phyloP scores from a whole-genome alignment of 805 yeast genomes.

The Nakazawaea ambrosiae region DNA sequence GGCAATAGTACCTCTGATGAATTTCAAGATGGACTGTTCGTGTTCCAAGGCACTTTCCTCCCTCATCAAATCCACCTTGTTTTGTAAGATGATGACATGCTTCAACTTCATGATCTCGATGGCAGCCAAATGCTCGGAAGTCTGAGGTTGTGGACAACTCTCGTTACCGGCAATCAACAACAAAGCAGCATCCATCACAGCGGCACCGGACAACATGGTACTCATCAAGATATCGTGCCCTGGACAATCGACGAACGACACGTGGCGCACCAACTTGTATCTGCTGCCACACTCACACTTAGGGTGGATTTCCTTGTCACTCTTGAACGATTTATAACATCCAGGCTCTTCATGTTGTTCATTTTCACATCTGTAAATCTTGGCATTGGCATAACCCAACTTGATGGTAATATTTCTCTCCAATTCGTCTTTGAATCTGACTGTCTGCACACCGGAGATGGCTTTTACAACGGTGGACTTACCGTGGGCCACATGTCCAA shows the following conservation, averaged over 20 bases:
- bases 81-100: slow-evolving; percentile 93
- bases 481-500: slow-evolving; percentile 96
- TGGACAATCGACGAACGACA: slow-evolving; percentile 97
- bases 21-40: slow-evolving; percentile 83
- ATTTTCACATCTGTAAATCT: slow-evolving; percentile 88
- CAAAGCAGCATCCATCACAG: slow-evolving; percentile 99
- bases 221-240: slow-evolving; percentile 99
- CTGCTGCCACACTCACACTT: slow-evolving; percentile 88
- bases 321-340: slow-evolving; percentile 89
- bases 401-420: slow-evolving; percentile 99
- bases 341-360: slow-evolving; percentile 87
- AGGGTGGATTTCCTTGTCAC: slow-evolving; percentile 93
- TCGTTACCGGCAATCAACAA: slow-evolving; percentile 96
- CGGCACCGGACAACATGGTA: slow-evolving; percentile 99
- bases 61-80: slow-evolving; percentile 97
- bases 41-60: slow-evolving; percentile 96
- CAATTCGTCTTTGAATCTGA: slow-evolving; percentile 96
- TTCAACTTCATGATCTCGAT: slow-evolving; percentile 98
- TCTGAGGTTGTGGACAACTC: slow-evolving; percentile 99
- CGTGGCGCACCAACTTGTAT: slow-evolving; percentile 88
- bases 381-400: slow-evolving; percentile 98
- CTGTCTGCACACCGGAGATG: slow-evolving; percentile 98
- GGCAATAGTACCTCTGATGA: slow-evolving; percentile 96
- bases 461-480: slow-evolving; percentile 91
- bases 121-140: slow-evolving; percentile 98